Evolutionary conservation across 1,284 basidiomycete species (phyloP).

Genomic region (Cutaneotrichosporon sp.): DNA sequence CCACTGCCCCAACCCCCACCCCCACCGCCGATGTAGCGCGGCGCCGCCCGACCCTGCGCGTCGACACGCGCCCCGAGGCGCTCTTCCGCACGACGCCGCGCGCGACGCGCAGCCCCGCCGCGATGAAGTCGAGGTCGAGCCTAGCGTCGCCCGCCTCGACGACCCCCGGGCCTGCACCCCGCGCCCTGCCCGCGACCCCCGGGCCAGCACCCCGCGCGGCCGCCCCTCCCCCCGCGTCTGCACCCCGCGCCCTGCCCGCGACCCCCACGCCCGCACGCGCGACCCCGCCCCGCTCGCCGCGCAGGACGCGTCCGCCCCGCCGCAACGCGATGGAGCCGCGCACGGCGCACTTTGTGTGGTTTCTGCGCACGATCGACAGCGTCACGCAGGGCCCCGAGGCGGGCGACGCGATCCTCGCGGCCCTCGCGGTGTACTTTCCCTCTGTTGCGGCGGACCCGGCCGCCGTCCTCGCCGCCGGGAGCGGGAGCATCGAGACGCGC

Average conservation of each 20-base stretch:
- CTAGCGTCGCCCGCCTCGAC: no score
- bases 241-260: not conserved
- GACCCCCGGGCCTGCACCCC: not conserved
- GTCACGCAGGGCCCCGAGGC: not conserved
- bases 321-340: not conserved
- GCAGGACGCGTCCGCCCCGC: not conserved
- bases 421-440: not conserved
- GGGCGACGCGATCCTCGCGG: not conserved
- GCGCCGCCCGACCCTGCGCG: not conserved
- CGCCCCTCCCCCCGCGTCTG: no score
- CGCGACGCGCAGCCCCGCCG: no score
- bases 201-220: not conserved
- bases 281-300: not conserved
- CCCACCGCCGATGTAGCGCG: no score
- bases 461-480: not conserved
- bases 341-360: not conserved
- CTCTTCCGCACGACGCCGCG: no score
- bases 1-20: no score
- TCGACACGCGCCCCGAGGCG: not conserved
- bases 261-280: not conserved
- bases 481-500: not conserved
- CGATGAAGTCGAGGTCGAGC: no score
- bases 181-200: not conserved
- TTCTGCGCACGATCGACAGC: not conserved
- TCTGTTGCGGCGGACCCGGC: not conserved